Evolutionary conservation across 73 alveolate species (phyloP), one percentile per base, ranked within the genome.

Genomic region (Durusdinium trenchii): DNA sequence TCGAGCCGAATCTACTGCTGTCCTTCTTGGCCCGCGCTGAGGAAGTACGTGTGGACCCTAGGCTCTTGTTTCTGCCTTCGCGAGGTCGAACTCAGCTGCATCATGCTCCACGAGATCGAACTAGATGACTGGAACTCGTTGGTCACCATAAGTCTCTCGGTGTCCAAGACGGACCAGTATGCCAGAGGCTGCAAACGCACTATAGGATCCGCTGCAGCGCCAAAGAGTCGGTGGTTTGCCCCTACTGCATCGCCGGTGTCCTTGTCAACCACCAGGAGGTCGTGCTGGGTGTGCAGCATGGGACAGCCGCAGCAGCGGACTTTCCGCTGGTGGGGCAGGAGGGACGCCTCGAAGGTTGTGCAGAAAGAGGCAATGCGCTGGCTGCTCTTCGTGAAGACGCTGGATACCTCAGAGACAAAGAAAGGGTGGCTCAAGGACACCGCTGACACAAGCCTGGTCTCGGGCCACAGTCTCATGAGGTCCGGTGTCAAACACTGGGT

Each of bases 141-240:
- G 16, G 52, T 79, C 62, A 79, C 89, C 2, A 1, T 79, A 0
- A 48, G 62, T 60, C 89, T 79, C 2, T 40, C 89, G 4, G 89
- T 79, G 89, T 79, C 89, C n/a, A 79, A 79, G 38, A 9, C 89
- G 46, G 89, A 79, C 61, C 89, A 60, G 35, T 20, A 40, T 1
- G 89, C 89, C 18, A 79, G 51, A 28, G 89, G 89, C 6, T 79
- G 89, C 61, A 14, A 20, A 1, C 40, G 89, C 36, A 79, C 64
- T 1, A 36, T 79, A 40, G 60, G 36, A 16, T 79, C 62, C 4
- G 62, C 60, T 79, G 89, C 46, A 6, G 26, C 4, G 32, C 16
- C 6, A 23, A 35, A 6, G 30, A n/a, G 16, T 5, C 51, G 51
- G 51, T 5, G 28, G 28, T 36, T 6, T 73, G 84, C 36, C 51